A percentile compares a stretch with the other conserved stretches of the same genome.
Evolutionary conservation across 148 eudicot genomes (phyloP).

Genomic region (Nyssa sinensis): DNA sequence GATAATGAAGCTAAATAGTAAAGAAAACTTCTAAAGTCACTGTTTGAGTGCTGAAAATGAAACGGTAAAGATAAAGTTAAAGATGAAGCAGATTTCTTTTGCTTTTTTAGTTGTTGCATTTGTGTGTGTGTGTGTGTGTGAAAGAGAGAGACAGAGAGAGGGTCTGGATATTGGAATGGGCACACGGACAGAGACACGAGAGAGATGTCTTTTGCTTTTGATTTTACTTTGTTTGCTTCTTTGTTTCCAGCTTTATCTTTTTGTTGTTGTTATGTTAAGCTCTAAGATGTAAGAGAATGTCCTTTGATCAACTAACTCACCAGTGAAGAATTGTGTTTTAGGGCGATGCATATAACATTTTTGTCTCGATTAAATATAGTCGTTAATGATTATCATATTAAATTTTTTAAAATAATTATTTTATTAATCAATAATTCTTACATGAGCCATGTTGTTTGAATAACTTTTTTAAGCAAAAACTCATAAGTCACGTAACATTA

Average conservation of each 20-base stretch:
- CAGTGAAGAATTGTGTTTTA: too few species aligned
- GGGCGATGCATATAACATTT: too few species aligned
- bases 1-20: background rate
- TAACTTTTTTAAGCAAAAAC: too few species aligned
- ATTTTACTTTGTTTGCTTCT: conserved; percentile 15
- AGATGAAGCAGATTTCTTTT: conserved; percentile 13
- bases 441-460: too few species aligned
- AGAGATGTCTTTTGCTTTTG: conserved; percentile 13
- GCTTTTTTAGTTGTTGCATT: conserved; percentile 11
- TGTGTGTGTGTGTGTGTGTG: too few species aligned
- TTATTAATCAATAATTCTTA: too few species aligned
- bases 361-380: too few species aligned
- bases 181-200: background rate
- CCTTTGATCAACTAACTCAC: conserved; percentile 9
- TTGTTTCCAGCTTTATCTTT: background rate
- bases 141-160: background rate
- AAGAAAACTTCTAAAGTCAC: conserved; percentile 20
- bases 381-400: conserved; percentile 5
- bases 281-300: conserved; percentile 12
- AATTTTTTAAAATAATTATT: too few species aligned
- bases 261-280: background rate
- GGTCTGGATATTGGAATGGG: background rate
- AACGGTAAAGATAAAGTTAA: conserved; percentile 23
- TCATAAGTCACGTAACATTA: too few species aligned
- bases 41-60: conserved; percentile 21